Evolutionary conservation across 129 eudicot species (phyloP), one percentile per base, ranked within the genome.

Genomic region (Artemisia annua): DNA sequence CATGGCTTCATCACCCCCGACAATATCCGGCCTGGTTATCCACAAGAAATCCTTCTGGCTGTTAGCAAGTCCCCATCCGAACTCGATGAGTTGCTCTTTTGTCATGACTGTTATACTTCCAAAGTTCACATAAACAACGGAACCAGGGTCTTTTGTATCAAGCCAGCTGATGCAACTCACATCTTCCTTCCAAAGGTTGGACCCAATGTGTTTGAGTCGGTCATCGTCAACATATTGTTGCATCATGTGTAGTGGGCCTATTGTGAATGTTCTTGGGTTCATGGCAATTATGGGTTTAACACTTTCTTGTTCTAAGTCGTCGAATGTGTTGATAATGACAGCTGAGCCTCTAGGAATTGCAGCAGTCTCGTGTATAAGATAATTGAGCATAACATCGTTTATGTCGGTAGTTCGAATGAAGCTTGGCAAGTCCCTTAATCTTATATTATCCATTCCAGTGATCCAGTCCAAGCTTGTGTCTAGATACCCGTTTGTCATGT

Each of bases 351-450:
- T 78, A 9, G 43, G 55, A 13, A 81, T 28, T 0, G 74, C 78
- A 0, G 68, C 80, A 0, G 66, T 10, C 52, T 74, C 84, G 8
- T 49, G 50, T 7, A 67, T 67, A 30, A 81, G 52, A 73, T 63
- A 83, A 49, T 83, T 85, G 28, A 90, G 62, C 87, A 83, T 79
- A 28, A 62, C 12, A 70, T 87, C 97, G 15, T 87, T 61, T 15
- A 78, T 75, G 63, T 83, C 82, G 6, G 89, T 84, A 4, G 89
- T 86, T 59, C 89, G 74, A 56, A 89, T 81, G 83, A 86, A 89
- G 54, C 74, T 74, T 14, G 96, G 96, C 7, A 89, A 63, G 52
- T 89, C 91, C 52, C 66, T 82, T 66, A 89, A 28, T 68, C 60
- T 59, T 11, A 89, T 76, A 70, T 80, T 70, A 2, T 55, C 73